Evolutionary conservation across 805 yeast genomes (phyloP), one percentile per base, ranked within the genome.

Genomic region (Candida krabiensis): DNA sequence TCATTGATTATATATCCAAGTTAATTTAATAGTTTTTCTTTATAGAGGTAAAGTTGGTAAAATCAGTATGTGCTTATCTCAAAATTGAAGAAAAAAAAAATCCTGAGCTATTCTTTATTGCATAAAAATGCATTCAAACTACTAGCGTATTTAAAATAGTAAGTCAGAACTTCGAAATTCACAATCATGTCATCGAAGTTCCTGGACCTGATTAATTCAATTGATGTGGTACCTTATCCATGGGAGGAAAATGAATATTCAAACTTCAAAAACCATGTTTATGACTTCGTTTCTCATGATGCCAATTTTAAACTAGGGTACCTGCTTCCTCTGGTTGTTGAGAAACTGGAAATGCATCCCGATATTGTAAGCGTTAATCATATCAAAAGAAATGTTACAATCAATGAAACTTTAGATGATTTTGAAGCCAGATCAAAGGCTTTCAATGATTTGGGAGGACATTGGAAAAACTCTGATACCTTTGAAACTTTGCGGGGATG

Each of bases 401-500:
- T 76, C 5, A 25, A 43, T 4, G 22, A 58, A 1, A 25, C 47
- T 0, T 53, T 66, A 16, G 56, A 64, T 38, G 64, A 73, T 0
- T 29, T 71, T 19, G 78, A 73, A 17, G 52, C 53, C 23, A 53
- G 83, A 44, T 69, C 63, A 36, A 41, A 38, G 0, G 61, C 63
- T 0, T 58, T 86, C 37, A 71, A 60, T 2, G 33, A 43, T 9
- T 44, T 82, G 2, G 86, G 79, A 0, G 19, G 19, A 0, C 22
- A 31, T 9, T 67, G 81, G 69, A 64, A 64, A 45, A 43, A 64
- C 18, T 35, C 61, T 34, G 41, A 61, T 19, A 21, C 41, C 19
- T 53, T 75, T 58, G 59, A 67, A 30, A 66, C 71, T 0, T 46
- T 76, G 6, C 64, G 70, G 34, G 89, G 86, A 0, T 93, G 99